phyloP scores from a whole-genome alignment of 257 asterid genomes.

The Prunella vulgaris region DNA sequence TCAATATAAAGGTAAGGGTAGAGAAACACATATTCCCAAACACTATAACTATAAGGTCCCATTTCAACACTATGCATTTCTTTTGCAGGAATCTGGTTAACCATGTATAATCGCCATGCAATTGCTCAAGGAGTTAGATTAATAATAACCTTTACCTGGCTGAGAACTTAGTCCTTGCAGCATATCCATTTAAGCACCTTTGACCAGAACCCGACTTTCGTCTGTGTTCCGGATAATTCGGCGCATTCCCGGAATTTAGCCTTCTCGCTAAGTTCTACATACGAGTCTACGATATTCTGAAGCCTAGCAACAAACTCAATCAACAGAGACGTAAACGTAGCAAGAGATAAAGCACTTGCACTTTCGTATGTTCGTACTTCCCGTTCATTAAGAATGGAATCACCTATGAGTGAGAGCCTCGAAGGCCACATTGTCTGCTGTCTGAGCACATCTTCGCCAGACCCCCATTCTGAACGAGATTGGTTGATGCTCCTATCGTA shows the following conservation, averaged over 20 bases:
- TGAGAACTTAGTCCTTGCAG: slow-evolving; percentile 23
- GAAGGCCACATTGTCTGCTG: slow-evolving; percentile 95
- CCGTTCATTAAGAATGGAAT: slow-evolving; percentile 59
- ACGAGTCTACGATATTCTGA: slow-evolving; percentile 74
- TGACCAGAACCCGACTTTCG: slow-evolving; percentile 35
- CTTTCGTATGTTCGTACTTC: slow-evolving; percentile 83
- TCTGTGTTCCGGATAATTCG: slow-evolving; percentile 21
- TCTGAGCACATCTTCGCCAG: slow-evolving; percentile 55
- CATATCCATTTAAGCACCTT: slow-evolving; percentile 33
- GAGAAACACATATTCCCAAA: background rate
- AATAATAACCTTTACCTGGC: background rate
- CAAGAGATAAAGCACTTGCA: slow-evolving; percentile 77
- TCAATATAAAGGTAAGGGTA: background rate
- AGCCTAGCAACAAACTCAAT: slow-evolving; percentile 97
- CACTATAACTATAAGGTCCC: background rate
- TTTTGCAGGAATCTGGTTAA: background rate
- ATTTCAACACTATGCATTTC: background rate
- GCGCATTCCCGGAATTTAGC: slow-evolving; percentile 71
- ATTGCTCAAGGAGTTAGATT: background rate
- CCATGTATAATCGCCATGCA: background rate
- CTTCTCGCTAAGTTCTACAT: slow-evolving; percentile 69
- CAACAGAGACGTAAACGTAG: slow-evolving; percentile 74
- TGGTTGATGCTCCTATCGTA: slow-evolving; percentile 36
- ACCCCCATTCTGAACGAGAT: slow-evolving; percentile 55
- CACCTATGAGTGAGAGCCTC: slow-evolving; percentile 74